These are phyloP conservation scores for Eutrema yunnanense DNA, from an alignment of 345 rosid species.

Conservation along the genomic window DNA sequence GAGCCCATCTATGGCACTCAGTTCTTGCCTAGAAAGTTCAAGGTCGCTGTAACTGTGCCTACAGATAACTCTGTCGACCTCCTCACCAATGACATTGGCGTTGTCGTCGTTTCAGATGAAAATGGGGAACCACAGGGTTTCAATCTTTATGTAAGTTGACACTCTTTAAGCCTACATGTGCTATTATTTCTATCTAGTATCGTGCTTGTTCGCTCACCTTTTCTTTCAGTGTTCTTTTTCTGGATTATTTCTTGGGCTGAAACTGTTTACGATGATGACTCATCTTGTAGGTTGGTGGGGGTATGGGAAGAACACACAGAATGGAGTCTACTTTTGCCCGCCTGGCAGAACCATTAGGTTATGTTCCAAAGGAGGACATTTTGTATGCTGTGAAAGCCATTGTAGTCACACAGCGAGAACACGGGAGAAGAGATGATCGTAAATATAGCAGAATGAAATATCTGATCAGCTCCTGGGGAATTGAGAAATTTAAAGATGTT, in stretches of 20 bases:
- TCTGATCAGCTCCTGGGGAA: conserved; percentile 89
- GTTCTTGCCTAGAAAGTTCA: conserved; percentile 97
- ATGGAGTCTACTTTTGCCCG: conserved; percentile 85
- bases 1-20: conserved; percentile 97
- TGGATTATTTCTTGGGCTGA: background rate
- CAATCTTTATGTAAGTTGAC: conserved; percentile 69
- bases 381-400: conserved; percentile 91
- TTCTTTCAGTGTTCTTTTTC: background rate
- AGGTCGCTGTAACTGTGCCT: conserved; percentile 91
- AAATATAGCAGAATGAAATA: conserved; percentile 92
- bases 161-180: background rate
- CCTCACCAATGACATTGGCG: conserved; percentile 88
- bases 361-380: conserved; percentile 89
- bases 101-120: conserved; percentile 72
- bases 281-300: conserved; percentile 85
- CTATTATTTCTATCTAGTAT: background rate
- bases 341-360: conserved; percentile 75
- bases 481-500: conserved; percentile 76
- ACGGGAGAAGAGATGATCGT: conserved; percentile 97
- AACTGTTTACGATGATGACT: conserved; percentile 15
- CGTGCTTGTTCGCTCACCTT: background rate
- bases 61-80: conserved; percentile 89
- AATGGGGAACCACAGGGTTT: conserved; percentile 91
- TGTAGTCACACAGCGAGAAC: conserved; percentile 88
- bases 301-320: conserved; percentile 97